phyloP scores from a whole-genome alignment of 106 monocot genomes.

The Dactylorhiza incarnata region DNA sequence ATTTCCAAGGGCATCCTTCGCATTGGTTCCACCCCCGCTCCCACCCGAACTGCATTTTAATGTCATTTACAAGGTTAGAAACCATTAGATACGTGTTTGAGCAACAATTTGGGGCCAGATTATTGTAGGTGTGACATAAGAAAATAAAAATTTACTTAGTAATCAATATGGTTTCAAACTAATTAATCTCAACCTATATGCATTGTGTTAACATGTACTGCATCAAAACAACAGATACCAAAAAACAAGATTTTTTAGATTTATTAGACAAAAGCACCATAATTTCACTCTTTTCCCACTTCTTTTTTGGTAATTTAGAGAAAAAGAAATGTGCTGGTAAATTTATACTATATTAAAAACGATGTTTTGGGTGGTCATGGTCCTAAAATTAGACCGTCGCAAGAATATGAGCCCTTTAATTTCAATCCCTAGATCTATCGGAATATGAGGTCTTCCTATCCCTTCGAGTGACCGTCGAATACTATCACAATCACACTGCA shows the following conservation, averaged over 20 bases:
- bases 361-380: too few species aligned
- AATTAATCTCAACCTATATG: not conserved
- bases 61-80: not conserved
- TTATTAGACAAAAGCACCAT: not conserved
- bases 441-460: too few species aligned
- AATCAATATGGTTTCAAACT: not conserved
- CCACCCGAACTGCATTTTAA: slow-evolving; percentile 44
- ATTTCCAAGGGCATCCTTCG: slow-evolving; percentile 94
- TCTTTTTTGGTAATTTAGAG: too few species aligned
- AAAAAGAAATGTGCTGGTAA: too few species aligned
- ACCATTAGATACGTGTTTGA: not conserved
- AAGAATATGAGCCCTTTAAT: too few species aligned
- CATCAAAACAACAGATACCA: not conserved
- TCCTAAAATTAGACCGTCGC: too few species aligned
- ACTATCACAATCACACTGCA: too few species aligned
- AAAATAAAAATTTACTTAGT: not conserved
- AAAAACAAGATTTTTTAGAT: not conserved
- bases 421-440: too few species aligned
- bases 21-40: slow-evolving; percentile 47
- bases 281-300: too few species aligned
- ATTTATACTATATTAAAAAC: too few species aligned
- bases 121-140: not conserved
- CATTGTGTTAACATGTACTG: not conserved
- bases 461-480: too few species aligned
- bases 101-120: not conserved